Conservation (phyloP, 225 moss, liverwort and hornwort species). For the Neckera pumila region DNA sequence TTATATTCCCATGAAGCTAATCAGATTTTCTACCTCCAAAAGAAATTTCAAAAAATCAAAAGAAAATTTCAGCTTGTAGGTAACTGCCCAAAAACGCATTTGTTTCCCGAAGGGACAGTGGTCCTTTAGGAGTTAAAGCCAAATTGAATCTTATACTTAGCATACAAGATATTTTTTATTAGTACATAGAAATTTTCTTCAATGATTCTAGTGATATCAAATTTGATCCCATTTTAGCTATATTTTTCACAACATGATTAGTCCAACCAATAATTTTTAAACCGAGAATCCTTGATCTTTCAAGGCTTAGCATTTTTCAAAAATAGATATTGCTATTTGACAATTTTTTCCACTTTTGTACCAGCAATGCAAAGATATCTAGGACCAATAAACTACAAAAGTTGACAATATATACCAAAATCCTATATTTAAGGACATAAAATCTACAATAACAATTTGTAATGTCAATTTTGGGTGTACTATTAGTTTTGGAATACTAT, state of each 20-base stretch:
- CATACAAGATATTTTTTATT: not conserved
- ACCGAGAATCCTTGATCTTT: not conserved
- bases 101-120: too few species aligned
- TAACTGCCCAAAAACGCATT: too few species aligned
- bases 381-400: not conserved
- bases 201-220: not conserved
- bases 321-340: not conserved
- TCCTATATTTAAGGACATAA: not conserved
- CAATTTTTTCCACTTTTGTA: not conserved
- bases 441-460: not conserved
- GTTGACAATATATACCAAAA: not conserved
- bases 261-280: not conserved
- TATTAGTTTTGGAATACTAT: not conserved
- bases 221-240: not conserved
- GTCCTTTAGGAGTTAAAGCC: too few species aligned
- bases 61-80: too few species aligned
- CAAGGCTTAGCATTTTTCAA: rapidly evolving
- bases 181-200: rapidly evolving
- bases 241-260: not conserved
- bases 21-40: too few species aligned
- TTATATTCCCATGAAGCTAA: too few species aligned
- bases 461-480: not conserved
- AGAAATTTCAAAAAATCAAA: too few species aligned
- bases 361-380: not conserved
- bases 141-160: not conserved